phyloP scores from a whole-genome alignment of 306 rosid species.

The Malus asiatica region DNA sequence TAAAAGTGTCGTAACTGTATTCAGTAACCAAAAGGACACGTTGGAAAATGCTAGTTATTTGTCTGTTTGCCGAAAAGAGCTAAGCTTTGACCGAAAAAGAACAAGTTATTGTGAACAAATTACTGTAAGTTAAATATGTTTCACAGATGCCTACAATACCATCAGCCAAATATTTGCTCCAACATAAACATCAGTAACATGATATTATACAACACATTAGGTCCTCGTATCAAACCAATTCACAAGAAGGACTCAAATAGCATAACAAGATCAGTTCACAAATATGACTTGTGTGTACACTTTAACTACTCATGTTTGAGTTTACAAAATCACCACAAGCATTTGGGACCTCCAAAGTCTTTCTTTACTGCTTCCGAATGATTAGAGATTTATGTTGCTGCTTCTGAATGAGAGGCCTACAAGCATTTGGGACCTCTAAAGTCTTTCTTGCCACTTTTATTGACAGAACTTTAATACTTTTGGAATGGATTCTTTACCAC shows the following conservation, averaged over 20 bases:
- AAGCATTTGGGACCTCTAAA: not conserved
- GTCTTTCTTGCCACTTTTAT: not conserved
- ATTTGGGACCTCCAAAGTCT: too few relatives aligned
- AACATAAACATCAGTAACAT: not conserved
- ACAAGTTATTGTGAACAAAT: not conserved
- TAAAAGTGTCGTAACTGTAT: too few relatives aligned
- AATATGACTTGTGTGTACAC: not conserved
- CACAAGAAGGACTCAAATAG: not conserved
- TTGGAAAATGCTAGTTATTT: not conserved
- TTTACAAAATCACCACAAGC: not conserved
- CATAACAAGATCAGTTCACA: not conserved
- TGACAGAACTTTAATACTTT: not conserved
- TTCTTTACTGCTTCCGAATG: not conserved
- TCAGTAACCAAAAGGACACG: not conserved
- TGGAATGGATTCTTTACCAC: not conserved
- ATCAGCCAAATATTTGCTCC: not conserved
- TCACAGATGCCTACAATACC: not conserved
- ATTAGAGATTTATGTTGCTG: not conserved
- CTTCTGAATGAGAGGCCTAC: not conserved
- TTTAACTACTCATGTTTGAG: not conserved
- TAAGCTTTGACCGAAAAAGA: not conserved
- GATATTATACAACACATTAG: not conserved
- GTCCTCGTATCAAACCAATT: not conserved
- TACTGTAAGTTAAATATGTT: not conserved
- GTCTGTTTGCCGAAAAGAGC: not conserved